These are phyloP conservation scores for Fragaria nilgerrensis DNA, from an alignment of 306 rosid genomes.

Conservation along the genomic window DNA sequence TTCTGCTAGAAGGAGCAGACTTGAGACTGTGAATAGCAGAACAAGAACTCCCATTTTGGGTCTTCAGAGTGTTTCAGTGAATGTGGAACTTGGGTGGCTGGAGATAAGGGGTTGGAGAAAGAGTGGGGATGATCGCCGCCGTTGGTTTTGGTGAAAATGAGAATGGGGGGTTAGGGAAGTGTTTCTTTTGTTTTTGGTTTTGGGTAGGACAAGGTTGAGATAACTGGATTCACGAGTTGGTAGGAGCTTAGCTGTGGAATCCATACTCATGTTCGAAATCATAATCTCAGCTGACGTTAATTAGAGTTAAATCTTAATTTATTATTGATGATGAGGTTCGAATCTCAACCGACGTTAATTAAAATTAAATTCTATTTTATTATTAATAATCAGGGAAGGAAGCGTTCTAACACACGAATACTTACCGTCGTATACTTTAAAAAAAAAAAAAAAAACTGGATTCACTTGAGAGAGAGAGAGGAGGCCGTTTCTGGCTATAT, in stretches of 20 bases:
- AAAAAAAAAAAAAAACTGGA: too few species aligned
- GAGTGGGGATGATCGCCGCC: slow-evolving; percentile 26
- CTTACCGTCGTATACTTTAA: too few species aligned
- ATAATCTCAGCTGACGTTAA: too few species aligned
- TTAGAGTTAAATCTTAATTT: too few species aligned
- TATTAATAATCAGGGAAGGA: too few species aligned
- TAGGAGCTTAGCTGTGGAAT: too few species aligned
- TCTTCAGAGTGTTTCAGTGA: neutral
- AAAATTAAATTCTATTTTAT: too few species aligned
- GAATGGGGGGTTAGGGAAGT: slow-evolving; percentile 1
- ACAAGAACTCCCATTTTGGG: slow-evolving; percentile 38
- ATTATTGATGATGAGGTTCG: too few species aligned
- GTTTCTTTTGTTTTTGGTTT: neutral
- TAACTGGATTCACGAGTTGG: slow-evolving; percentile 35
- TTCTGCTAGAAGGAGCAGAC: slow-evolving; percentile 20
- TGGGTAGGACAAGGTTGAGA: slow-evolving; percentile 14
- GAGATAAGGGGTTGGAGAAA: neutral
- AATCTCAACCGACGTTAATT: too few species aligned
- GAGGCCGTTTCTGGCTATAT: neutral
- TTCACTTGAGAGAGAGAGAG: slow-evolving; percentile 27
- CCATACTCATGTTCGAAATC: too few species aligned
- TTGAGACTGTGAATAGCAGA: slow-evolving; percentile 6
- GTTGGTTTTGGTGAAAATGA: slow-evolving; percentile 21
- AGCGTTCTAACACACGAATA: too few species aligned
- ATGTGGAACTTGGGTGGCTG: neutral